Base-by-base conservation (phyloP, 371 early-diverging fungal species). In the Mortierella sp. region DNA sequence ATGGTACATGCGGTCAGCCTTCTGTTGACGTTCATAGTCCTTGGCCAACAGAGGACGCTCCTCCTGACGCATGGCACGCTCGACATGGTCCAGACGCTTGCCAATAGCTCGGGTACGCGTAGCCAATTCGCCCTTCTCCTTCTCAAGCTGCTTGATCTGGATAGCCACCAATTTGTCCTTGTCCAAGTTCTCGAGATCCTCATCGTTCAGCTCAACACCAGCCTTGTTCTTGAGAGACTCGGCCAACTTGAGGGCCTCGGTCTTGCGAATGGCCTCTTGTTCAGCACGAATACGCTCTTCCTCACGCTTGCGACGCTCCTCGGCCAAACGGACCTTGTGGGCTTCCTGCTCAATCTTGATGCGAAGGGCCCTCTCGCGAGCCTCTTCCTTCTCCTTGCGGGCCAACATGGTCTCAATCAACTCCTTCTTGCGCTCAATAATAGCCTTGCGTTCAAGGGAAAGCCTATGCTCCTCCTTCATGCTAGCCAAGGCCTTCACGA, bases 371-470 rank as follows among this genome's bases (percentile, higher is more conserved):
- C 87, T 86, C 80, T 91, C 89, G 67, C 91, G 90, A 34, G 94
- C 91, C 65, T 90, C 91, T 45, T 91, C 88, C 67, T 91, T 91
- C 71, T 94, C 94, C 78, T 87, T 89, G 64, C 91, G 92, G 13
- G 88, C 85, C 57, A 87, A 74, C 61, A 92, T 85, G 22, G 88
- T 91, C 79, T 96, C 97, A 52, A 92, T 87, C 16, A 93, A 79
- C 80, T 96, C 96, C 88, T 97, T 96, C 80, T 95, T 91, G 65
- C 91, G 92, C 71, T 97, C 96, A 64, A 97, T 95, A 39, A 94
- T 85, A 13, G 86, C 82, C 82, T 94, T 90, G 65, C 97, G 90
- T 34, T 88, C 89, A 29, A 90, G 71, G 28, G 92, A 89, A 16
- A 82, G 80, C 77, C 89, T 86, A 82, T 94, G 93, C 83, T 98